These are phyloP conservation scores for Melampsora abietis-canadensis DNA, from an alignment of 1,284 basidiomycete species.

Conservation along the genomic window DNA sequence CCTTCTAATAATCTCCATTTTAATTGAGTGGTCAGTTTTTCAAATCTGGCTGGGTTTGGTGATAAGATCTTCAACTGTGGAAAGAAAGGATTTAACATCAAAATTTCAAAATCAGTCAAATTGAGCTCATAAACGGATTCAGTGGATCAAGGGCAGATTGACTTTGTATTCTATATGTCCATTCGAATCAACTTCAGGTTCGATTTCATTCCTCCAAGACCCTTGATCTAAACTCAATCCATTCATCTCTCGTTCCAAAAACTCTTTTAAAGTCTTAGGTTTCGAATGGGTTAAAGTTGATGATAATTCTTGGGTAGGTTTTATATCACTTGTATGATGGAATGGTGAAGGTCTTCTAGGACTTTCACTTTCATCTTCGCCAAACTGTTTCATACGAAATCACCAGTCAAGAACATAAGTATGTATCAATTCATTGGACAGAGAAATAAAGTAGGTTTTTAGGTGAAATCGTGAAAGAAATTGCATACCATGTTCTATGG, in stretches of 20 bases:
- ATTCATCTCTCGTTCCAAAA: too few species aligned
- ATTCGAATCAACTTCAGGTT: constrained; percentile 51
- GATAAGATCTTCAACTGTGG: constrained; percentile 49
- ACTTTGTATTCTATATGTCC: constrained; percentile 53
- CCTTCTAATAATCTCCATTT: constrained; percentile 53
- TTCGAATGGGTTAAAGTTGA: too few species aligned
- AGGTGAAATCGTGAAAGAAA: too few species aligned
- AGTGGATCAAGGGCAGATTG: background rate
- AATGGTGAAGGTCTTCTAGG: constrained; percentile 35
- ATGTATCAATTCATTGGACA: too few species aligned
- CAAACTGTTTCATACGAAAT: constrained; percentile 8
- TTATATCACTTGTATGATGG: too few species aligned
- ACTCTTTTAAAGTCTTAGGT: too few species aligned
- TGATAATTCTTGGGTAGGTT: too few species aligned
- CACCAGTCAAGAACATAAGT: too few species aligned
- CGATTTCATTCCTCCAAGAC: constrained; percentile 42
- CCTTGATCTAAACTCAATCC: too few species aligned
- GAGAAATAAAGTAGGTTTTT: too few species aligned
- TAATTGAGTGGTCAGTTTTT: constrained; percentile 52
- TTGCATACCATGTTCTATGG: too few species aligned
- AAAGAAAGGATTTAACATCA: too few species aligned
- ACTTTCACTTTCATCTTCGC: constrained; percentile 41
- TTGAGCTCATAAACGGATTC: background rate
- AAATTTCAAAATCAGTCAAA: background rate
- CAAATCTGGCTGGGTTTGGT: constrained; percentile 50